A percentile compares a stretch with the other conserved stretches of the same genome.
phyloP scores from a whole-genome alignment of 371 early-diverging fungal genomes.

The Chytridiales sp. region DNA sequence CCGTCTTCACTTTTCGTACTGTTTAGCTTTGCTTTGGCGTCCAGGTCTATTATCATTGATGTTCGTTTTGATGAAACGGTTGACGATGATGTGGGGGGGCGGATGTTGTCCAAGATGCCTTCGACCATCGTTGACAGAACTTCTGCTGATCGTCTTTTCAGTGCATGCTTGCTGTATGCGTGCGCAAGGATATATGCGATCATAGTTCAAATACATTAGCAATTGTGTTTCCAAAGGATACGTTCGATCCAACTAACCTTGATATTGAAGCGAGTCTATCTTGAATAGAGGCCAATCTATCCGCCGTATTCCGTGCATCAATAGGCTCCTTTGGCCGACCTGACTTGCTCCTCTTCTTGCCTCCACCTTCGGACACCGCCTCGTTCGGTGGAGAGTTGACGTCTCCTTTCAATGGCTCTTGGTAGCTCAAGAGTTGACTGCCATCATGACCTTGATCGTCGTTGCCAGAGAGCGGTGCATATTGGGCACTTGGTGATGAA shows the following conservation, averaged over 20 bases:
- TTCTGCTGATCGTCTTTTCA: background rate
- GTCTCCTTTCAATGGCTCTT: no score
- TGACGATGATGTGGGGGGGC: background rate
- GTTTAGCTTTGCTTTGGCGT: background rate
- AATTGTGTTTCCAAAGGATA: background rate
- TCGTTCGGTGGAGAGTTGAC: no score
- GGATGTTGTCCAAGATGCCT: background rate
- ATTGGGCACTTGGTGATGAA: no score
- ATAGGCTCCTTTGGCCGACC: no score
- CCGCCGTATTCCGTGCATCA: conserved; percentile 1
- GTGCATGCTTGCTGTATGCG: conserved; percentile 1
- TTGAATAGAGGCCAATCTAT: background rate
- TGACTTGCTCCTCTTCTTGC: no score
- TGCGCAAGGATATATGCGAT: background rate
- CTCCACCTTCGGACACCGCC: no score
- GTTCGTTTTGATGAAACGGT: no score
- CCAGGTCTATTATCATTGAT: no score
- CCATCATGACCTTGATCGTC: no score
- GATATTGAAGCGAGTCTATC: background rate
- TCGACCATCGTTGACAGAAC: background rate
- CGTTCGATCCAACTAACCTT: conserved; percentile 1
- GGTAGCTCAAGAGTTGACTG: no score
- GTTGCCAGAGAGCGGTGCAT: no score
- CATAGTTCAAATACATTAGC: background rate
- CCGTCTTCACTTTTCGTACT: background rate